Percentiles rank a stretch among this genome's conserved stretches.
Evolutionary conservation across 306 rosid species (phyloP).

Genomic region (Sechiopsis laciniata): DNA sequence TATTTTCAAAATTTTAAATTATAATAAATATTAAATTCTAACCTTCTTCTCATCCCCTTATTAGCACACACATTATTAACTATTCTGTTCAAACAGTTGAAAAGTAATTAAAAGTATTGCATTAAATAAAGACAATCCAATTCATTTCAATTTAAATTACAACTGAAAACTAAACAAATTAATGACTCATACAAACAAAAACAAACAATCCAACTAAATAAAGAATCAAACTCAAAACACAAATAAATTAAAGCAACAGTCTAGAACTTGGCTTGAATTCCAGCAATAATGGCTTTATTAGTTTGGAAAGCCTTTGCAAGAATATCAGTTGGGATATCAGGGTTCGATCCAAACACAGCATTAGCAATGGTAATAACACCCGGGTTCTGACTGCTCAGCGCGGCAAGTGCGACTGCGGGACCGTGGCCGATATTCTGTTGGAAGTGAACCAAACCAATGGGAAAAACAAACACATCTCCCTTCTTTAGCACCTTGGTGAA

Average conservation of each 20-base stretch:
- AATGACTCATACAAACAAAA: neutral
- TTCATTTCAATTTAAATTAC: neutral
- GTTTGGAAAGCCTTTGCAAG: slow-evolving; percentile 32
- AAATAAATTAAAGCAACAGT: neutral
- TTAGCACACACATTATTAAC: no score
- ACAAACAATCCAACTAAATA: neutral
- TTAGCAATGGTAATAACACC: neutral
- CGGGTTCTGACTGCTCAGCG: slow-evolving; percentile 32
- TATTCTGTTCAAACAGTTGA: neutral
- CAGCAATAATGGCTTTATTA: slow-evolving; percentile 24
- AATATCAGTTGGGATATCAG: slow-evolving; percentile 24
- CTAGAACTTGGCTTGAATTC: slow-evolving; percentile 32
- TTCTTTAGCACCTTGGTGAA: slow-evolving; percentile 28
- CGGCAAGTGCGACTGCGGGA: slow-evolving; percentile 31
- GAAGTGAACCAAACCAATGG: slow-evolving; percentile 17
- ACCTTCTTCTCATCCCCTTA: no score
- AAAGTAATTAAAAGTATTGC: neutral
- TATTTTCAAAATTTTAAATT: no score
- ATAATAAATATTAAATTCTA: no score
- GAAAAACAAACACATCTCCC: neutral
- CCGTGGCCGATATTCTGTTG: slow-evolving; percentile 31
- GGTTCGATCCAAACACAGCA: slow-evolving; percentile 33
- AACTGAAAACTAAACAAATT: neutral
- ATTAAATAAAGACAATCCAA: neutral
- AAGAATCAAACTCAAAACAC: neutral